Evolutionary conservation across 192 early-diverging fungal genomes (phyloP).

Genomic region (Coemansia sp.): DNA sequence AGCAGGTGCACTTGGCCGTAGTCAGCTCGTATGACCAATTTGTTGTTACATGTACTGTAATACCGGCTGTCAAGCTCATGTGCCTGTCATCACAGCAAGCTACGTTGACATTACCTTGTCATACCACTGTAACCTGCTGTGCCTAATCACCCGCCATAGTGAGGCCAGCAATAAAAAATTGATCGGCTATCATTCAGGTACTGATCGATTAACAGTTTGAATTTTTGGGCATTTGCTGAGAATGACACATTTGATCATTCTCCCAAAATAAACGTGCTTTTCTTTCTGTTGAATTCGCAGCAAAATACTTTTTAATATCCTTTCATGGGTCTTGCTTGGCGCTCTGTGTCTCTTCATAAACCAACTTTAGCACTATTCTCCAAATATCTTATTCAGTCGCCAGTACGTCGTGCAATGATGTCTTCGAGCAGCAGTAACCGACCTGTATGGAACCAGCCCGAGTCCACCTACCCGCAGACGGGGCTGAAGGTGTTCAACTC

Average conservation of each 20-base stretch:
- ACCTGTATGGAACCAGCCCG: conserved; percentile 45
- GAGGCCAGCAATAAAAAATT: too few species aligned
- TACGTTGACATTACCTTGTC: conserved; percentile 84
- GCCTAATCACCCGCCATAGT: not conserved
- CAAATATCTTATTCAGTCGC: conserved; percentile 1
- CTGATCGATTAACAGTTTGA: too few species aligned
- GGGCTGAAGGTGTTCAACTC: conserved; percentile 70
- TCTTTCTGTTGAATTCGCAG: too few species aligned
- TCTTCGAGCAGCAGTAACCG: conserved; percentile 38
- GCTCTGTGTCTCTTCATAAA: not conserved
- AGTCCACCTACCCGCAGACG: conserved; percentile 36
- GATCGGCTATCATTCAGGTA: too few species aligned
- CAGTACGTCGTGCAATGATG: conserved; percentile 23
- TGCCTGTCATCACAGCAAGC: conserved; percentile 64
- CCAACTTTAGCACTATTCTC: not conserved
- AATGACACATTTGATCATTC: too few species aligned
- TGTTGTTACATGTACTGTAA: conserved; percentile 18
- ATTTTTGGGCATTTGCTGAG: too few species aligned
- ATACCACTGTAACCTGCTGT: conserved; percentile 55
- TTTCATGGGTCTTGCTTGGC: not conserved
- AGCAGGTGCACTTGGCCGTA: conserved; percentile 19
- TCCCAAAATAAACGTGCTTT: too few species aligned
- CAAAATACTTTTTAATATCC: too few species aligned
- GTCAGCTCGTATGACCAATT: conserved; percentile 18
- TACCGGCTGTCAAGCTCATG: conserved; percentile 12